Conservation (phyloP, 2,329 filamentous ascomycete species). For the Aureobasidium vineae region DNA sequence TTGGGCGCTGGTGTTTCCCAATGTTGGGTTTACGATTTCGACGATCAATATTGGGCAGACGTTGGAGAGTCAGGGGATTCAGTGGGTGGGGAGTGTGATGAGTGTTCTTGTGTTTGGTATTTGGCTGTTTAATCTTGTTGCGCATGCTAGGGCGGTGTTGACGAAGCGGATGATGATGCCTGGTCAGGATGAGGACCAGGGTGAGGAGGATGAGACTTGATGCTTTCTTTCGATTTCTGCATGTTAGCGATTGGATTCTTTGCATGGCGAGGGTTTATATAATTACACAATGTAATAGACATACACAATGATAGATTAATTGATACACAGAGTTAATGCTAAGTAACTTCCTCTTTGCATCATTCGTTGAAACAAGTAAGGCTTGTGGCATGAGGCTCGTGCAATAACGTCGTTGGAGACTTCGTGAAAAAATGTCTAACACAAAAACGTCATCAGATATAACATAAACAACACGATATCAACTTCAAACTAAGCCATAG, state of each 20-base stretch:
- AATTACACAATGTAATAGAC: neutral
- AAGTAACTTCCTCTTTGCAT: too few species aligned
- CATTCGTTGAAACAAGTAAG: too few species aligned
- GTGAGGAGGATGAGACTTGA: conserved; percentile 32
- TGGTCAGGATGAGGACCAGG: conserved; percentile 59
- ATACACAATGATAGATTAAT: neutral
- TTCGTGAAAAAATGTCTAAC: too few species aligned
- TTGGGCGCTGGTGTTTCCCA: conserved; percentile 65
- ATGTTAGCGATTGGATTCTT: neutral
- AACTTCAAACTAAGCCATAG: too few species aligned
- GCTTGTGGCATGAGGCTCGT: too few species aligned
- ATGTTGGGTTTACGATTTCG: conserved; percentile 61
- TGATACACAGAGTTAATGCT: too few species aligned
- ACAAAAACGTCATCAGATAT: too few species aligned
- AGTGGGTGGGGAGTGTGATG: conserved; percentile 57
- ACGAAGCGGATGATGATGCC: conserved; percentile 56
- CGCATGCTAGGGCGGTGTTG: conserved; percentile 52
- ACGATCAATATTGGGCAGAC: conserved; percentile 55
- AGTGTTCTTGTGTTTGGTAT: conserved; percentile 55
- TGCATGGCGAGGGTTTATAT: neutral
- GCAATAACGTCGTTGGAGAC: too few species aligned
- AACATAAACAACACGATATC: too few species aligned
- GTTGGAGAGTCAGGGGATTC: conserved; percentile 53
- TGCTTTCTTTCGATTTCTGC: neutral
- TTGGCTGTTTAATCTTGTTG: conserved; percentile 53